Base-by-base conservation (phyloP, 768 basidiomycete genomes). In the Termitomyces eurrhizus region DNA sequence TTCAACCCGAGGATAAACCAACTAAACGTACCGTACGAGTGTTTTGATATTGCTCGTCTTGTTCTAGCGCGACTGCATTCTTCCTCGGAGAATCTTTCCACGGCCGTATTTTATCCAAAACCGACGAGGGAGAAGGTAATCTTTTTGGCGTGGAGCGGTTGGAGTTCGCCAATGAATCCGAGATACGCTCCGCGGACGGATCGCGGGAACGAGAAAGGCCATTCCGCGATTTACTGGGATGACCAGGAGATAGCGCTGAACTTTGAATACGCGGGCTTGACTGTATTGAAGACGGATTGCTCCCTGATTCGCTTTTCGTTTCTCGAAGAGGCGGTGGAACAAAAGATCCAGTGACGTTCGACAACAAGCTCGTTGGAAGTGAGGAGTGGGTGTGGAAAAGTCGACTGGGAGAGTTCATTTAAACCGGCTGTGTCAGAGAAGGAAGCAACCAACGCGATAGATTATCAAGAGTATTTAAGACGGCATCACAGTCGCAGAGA, bases 51-150 rank as follows among this genome's bases (percentile, higher is more conserved):
- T 50, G 26, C 37, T 63, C 62, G 0, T 21, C 56, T 39, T 57
- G 58, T 29, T 56, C 57, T 37, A 39, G 45, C 13, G 49, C 54
- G 33, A 59, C 36, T 3, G 33, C 35, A 33, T 35, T 14, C 35
- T 54, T 57, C 32, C 37, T 39, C 1, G 62, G 62, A 29, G 62
- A 59, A 35, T 45, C 57, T 2, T 16, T 29, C 55, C 55, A 54
- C 16, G 58, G 44, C 21, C 49, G 54, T 35, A 63, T 24, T 36
- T 32, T 52, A 21, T 54, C 50, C 7, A 60, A 16, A 2, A 56
- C 4, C 9, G 58, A 21, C 9, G 58, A 56, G 8, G 14, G 18
- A 21, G 42, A 46, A 3, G 35, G 51, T 7, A 21, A 21, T 21
- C 45, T 44, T 18, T 41, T 57, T 6, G 48, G 52, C 6, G 56